A percentile compares a stretch with the other conserved stretches of the same genome.
These are phyloP conservation scores for Schrenkiella parvula DNA, from an alignment of 345 rosid genomes.

Conservation along the genomic window DNA sequence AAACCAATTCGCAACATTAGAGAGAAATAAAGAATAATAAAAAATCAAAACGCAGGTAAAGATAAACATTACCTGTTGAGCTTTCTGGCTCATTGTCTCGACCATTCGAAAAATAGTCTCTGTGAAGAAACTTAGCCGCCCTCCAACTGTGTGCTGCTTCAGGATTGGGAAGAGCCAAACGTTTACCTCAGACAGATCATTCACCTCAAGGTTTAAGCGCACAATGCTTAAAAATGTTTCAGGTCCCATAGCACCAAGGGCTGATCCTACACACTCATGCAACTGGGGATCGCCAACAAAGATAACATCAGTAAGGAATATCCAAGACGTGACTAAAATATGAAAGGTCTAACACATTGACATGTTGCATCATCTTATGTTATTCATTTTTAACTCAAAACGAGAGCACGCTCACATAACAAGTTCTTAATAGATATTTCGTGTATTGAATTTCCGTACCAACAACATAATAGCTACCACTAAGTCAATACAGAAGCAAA, in stretches of 20 bases:
- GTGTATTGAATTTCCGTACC: not conserved
- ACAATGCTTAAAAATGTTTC: constrained; percentile 68
- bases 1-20: constrained; percentile 5
- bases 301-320: constrained; percentile 12
- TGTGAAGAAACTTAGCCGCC: constrained; percentile 63
- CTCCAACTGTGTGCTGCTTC: constrained; percentile 88
- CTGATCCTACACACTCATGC: constrained; percentile 91
- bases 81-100: constrained; percentile 49
- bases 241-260: constrained; percentile 93
- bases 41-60: not conserved
- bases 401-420: not conserved
- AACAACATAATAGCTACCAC: constrained; percentile 16
- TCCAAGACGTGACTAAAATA: not conserved
- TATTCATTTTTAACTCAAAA: not conserved
- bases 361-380: not conserved
- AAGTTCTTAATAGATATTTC: not conserved
- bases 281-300: constrained; percentile 48
- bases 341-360: not conserved
- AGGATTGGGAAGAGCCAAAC: constrained; percentile 92
- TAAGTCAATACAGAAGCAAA: not conserved
- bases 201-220: constrained; percentile 71
- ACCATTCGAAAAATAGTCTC: constrained; percentile 57
- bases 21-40: not conserved
- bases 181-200: constrained; percentile 76
- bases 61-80: constrained; percentile 48